These are phyloP conservation scores for Neonectria faginata DNA, from an alignment of 2,329 filamentous ascomycete genomes.

Conservation along the genomic window DNA sequence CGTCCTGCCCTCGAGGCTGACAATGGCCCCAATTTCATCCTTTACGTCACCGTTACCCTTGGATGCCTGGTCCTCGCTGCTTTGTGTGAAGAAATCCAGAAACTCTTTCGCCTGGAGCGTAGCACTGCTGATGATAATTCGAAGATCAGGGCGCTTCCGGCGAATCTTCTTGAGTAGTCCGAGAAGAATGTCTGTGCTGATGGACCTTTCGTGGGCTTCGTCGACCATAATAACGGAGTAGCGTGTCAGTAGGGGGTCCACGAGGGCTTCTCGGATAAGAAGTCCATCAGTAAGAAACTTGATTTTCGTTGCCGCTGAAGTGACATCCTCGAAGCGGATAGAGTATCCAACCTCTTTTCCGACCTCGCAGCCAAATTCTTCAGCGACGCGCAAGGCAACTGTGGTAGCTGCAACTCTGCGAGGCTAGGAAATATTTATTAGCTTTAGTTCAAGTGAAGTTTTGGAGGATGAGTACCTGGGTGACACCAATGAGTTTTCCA, in stretches of 20 bases:
- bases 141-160: conserved; percentile 81
- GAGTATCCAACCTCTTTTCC: conserved; percentile 95
- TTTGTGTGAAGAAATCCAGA: conserved; percentile 76
- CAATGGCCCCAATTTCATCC: conserved; percentile 62
- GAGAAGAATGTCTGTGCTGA: conserved; percentile 91
- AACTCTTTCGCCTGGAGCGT: conserved; percentile 93
- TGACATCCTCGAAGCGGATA: conserved; percentile 91
- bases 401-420: conserved; percentile 91
- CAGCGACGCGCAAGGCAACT: conserved; percentile 87
- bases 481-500: conserved; percentile 86
- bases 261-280: conserved; percentile 88
- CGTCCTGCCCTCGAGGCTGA: conserved; percentile 87
- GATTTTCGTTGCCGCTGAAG: conserved; percentile 85
- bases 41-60: conserved; percentile 46
- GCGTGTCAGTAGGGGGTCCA: conserved; percentile 88
- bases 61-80: conserved; percentile 52
- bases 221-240: conserved; percentile 99
- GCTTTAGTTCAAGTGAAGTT: conserved; percentile 23
- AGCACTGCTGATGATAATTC: conserved; percentile 92
- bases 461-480: conserved; percentile 73
- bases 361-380: conserved; percentile 86
- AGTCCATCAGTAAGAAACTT: conserved; percentile 97
- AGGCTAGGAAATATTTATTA: conserved; percentile 67
- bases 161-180: conserved; percentile 92
- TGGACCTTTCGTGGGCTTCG: conserved; percentile 92